phyloP scores from a whole-genome alignment of 768 basidiomycete species.

The Mycena indigotica region DNA sequence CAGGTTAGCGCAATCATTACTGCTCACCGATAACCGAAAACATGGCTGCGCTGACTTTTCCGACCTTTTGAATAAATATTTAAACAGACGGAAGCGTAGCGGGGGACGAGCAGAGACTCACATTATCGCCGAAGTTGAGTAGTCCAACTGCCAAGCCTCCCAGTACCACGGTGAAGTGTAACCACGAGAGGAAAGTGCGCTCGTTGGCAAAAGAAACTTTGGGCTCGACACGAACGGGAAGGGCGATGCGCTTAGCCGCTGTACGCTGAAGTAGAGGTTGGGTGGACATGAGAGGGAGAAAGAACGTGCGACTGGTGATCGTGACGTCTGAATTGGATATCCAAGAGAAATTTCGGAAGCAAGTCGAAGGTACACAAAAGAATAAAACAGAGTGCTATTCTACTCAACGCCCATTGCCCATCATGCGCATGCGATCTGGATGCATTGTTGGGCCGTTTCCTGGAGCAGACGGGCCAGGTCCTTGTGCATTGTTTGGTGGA shows the following conservation, averaged over 20 bases:
- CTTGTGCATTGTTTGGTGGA: constrained; percentile 35
- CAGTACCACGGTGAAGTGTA: constrained; percentile 96
- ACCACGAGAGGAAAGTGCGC: constrained; percentile 96
- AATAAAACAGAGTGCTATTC: too few species aligned
- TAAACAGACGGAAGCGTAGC: neutral
- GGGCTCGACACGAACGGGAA: constrained; percentile 92
- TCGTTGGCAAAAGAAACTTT: constrained; percentile 96
- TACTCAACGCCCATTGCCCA: constrained; percentile 39
- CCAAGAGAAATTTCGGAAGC: too few species aligned
- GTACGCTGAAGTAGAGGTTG: constrained; percentile 97
- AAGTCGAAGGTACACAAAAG: neutral
- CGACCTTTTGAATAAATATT: constrained; percentile 56
- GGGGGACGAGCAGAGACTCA: constrained; percentile 35
- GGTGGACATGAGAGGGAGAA: constrained; percentile 74
- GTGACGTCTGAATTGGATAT: too few species aligned
- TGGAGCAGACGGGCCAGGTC: constrained; percentile 23
- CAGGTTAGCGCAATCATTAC: constrained; percentile 3
- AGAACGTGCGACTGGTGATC: constrained; percentile 5
- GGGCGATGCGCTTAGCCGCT: constrained; percentile 91
- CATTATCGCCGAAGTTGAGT: constrained; percentile 97
- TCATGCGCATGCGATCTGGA: constrained; percentile 82
- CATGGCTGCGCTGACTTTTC: constrained; percentile 94
- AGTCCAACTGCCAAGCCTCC: constrained; percentile 95
- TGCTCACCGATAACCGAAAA: constrained; percentile 88
- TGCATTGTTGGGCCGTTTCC: constrained; percentile 69